These are phyloP conservation scores for Neurospora sp. DNA, from an alignment of 495 filamentous ascomycete species.

Conservation along the genomic window DNA sequence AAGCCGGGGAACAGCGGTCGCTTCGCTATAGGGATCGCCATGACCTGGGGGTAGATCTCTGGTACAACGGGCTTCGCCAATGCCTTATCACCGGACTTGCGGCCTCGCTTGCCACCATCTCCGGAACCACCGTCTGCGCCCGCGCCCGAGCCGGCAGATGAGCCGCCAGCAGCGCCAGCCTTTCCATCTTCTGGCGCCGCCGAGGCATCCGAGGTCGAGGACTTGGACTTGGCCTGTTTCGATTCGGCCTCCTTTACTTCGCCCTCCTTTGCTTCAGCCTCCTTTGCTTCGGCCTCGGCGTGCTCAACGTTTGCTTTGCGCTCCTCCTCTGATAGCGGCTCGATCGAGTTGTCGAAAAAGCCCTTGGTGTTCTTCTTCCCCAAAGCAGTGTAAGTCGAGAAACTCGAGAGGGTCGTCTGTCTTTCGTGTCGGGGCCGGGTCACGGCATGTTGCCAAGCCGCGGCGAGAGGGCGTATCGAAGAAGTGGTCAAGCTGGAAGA, in stretches of 20 bases:
- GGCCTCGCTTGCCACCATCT: conserved; percentile 44
- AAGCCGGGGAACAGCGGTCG: conserved; percentile 94
- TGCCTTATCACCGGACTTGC: conserved; percentile 59
- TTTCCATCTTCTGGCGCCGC: conserved; percentile 33
- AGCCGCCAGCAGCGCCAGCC: conserved; percentile 26
- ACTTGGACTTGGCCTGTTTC: conserved; percentile 26
- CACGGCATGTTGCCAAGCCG: conserved; percentile 5
- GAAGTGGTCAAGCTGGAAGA: conserved; percentile 8
- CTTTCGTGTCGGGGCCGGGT: conserved; percentile 9
- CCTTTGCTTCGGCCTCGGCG: conserved; percentile 30
- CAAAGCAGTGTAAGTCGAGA: conserved; percentile 28
- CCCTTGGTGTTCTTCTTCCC: conserved; percentile 34
- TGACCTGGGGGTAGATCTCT: conserved; percentile 94
- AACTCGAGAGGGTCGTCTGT: conserved; percentile 15
- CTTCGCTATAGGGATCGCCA: conserved; percentile 97
- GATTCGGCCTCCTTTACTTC: conserved; percentile 25
- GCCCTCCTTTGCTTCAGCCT: conserved; percentile 19
- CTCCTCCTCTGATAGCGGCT: conserved; percentile 37
- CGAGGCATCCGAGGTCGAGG: conserved; percentile 28
- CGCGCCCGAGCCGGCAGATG: conserved; percentile 28
- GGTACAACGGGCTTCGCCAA: conserved; percentile 81
- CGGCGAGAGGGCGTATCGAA: conserved; percentile 8
- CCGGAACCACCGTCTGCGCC: conserved; percentile 33
- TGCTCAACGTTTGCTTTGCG: conserved; percentile 35
- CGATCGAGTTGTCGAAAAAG: conserved; percentile 32